Evolutionary conservation across 768 basidiomycete species (phyloP).

Genomic region (Boletus rubescentipes): DNA sequence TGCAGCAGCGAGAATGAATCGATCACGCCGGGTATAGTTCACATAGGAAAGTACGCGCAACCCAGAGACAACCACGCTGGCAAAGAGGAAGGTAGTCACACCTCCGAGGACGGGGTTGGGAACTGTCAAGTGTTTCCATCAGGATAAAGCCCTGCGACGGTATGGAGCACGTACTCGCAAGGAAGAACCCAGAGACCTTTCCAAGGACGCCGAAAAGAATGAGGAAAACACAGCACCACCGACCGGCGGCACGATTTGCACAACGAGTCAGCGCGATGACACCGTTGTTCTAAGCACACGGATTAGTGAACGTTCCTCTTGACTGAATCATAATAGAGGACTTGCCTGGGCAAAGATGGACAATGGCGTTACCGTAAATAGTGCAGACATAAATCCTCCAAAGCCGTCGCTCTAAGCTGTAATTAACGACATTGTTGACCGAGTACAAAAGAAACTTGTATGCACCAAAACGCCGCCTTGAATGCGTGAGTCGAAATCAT

Average conservation of each 20-base stretch:
- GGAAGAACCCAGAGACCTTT: slow-evolving; percentile 80
- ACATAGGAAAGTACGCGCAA: slow-evolving; percentile 64
- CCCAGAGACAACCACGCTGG: slow-evolving; percentile 70
- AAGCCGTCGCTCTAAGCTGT: slow-evolving; percentile 65
- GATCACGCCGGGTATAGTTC: slow-evolving; percentile 59
- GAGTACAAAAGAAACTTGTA: neutral
- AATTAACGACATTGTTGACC: neutral
- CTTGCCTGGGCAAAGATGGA: slow-evolving; percentile 70
- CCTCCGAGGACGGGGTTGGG: slow-evolving; percentile 82
- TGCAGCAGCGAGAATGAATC: slow-evolving; percentile 70
- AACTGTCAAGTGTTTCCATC: slow-evolving; percentile 35
- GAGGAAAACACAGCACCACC: slow-evolving; percentile 78
- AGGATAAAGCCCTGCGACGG: neutral
- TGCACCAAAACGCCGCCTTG: slow-evolving; percentile 76
- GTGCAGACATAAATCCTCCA: slow-evolving; percentile 73
- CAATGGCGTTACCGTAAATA: slow-evolving; percentile 80
- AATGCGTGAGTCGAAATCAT: slow-evolving; percentile 76
- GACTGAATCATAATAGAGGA: neutral
- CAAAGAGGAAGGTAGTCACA: slow-evolving; percentile 86
- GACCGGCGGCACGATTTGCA: slow-evolving; percentile 75
- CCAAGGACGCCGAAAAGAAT: slow-evolving; percentile 79
- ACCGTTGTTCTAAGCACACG: slow-evolving; percentile 61
- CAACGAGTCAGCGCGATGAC: slow-evolving; percentile 84
- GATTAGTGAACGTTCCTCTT: neutral
- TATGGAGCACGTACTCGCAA: slow-evolving; percentile 52